Evolutionary conservation across 1,284 basidiomycete species (phyloP), one percentile per base, ranked within the genome.

Genomic region (Tylopilus sp.): DNA sequence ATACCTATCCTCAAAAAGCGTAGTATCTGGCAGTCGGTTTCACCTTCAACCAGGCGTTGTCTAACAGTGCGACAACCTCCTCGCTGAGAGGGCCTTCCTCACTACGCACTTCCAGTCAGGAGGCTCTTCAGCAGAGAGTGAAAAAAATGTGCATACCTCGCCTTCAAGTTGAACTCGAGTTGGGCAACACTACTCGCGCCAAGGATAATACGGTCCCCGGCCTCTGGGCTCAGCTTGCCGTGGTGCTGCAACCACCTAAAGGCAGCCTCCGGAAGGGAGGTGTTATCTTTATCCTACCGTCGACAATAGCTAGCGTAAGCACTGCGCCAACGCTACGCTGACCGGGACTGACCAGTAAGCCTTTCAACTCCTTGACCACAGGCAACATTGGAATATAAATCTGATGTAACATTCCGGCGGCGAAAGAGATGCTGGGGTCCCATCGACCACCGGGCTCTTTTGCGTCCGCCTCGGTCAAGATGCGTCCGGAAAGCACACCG

Each of bases 1-100:
- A 29, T 29, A 29, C 28, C 12, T 6, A 18, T 35, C 9, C 28
- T 19, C 16, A 15, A 25, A 16, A 21, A 44, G 31, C 35, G 41
- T 58, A 57, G 7, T 49, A 5, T 6, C 37, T 35, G 11, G 55
- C 40, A 12, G 15, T 38, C 0, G 43, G 42, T 36, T 56, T 60
- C 29, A 58, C 36, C 31, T 45, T 54, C 19, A 43, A 29, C 57
- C 48, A 59, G 7, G 75, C 71, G 43, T 71, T 65, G 41, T 78
- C 72, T 26, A 78, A 56, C 8, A 71, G 64, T 47, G 70, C 57
- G 37, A 75, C 57, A 10, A 78, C 69, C 11, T 76, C 74, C 28
- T 76, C 67, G 1, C 76, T 73, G 16, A 82, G 65, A 9, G 76
- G 75, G 0, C 75, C 77, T 55, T 77, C 75, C 60, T 74, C 73